Evolutionary conservation across 345 rosid species (phyloP).

Genomic region (Limnanthes douglasii): DNA sequence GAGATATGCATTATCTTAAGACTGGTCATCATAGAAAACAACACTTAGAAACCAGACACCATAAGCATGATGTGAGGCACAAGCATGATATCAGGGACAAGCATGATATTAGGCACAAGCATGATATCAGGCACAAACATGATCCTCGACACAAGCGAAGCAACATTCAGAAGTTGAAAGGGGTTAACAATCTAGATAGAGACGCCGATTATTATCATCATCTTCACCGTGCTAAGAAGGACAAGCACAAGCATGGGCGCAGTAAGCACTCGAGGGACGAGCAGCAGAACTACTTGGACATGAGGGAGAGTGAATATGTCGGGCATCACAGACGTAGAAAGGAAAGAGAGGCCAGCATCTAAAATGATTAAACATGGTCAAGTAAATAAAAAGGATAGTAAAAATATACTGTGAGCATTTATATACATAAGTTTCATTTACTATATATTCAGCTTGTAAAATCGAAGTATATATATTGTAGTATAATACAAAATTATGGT

Average conservation of each 20-base stretch:
- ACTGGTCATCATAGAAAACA: constrained; percentile 3
- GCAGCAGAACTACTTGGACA: constrained; percentile 16
- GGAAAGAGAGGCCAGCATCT: constrained; percentile 6
- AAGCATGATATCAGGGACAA: constrained; percentile 11
- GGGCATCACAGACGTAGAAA: constrained; percentile 17
- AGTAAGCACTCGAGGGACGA: constrained; percentile 19
- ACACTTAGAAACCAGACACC: constrained; percentile 7
- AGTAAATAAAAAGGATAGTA: neutral
- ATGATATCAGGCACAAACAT: constrained; percentile 25
- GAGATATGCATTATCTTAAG: constrained; percentile 13
- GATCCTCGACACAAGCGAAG: constrained; percentile 18
- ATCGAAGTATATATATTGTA: constrained; percentile 5
- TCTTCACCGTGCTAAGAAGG: constrained; percentile 42
- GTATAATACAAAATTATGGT: constrained; percentile 7
- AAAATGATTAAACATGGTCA: constrained; percentile 1
- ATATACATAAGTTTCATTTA: no score
- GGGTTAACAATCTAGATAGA: constrained; percentile 23
- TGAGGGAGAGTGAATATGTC: constrained; percentile 13
- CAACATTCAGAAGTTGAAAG: constrained; percentile 17
- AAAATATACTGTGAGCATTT: no score
- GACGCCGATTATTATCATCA: constrained; percentile 26
- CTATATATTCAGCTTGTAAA: no score
- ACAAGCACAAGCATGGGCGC: constrained; percentile 27
- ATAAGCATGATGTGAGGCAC: constrained; percentile 11
- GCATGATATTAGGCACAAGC: constrained; percentile 6